Percentiles rank a stretch among this genome's conserved stretches.
These are phyloP conservation scores for Candida parachauliodes DNA, from an alignment of 805 yeast species.

Conservation along the genomic window DNA sequence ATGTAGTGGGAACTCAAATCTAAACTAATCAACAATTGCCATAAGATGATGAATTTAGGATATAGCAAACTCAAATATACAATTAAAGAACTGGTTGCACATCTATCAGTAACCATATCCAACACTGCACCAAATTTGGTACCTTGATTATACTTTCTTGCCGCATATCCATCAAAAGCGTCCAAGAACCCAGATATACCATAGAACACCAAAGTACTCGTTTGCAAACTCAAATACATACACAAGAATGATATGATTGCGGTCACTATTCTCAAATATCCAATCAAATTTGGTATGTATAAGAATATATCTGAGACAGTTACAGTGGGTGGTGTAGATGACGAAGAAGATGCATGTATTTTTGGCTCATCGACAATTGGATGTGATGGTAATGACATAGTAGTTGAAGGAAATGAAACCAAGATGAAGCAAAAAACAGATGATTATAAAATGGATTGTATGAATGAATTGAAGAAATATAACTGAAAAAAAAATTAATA, in stretches of 20 bases:
- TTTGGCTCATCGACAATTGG: too few species aligned
- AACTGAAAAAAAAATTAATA: too few species aligned
- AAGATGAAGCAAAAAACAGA: too few species aligned
- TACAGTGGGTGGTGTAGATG: not conserved
- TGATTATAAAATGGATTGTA: too few species aligned
- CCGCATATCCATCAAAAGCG: conserved; percentile 96
- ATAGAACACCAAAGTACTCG: conserved; percentile 71
- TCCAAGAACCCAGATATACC: conserved; percentile 88
- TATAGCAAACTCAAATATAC: conserved; percentile 80
- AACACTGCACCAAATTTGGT: conserved; percentile 93
- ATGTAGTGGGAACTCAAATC: conserved; percentile 93
- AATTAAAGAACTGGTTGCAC: conserved; percentile 91
- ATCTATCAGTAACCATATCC: conserved; percentile 98
- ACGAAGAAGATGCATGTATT: not conserved
- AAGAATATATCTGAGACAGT: conserved; percentile 51
- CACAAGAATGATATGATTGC: conserved; percentile 75
- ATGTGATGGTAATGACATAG: too few species aligned
- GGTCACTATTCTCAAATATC: conserved; percentile 78
- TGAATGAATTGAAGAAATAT: too few species aligned
- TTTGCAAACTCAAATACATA: conserved; percentile 79
- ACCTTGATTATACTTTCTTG: conserved; percentile 83
- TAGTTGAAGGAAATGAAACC: too few species aligned
- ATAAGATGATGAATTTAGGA: conserved; percentile 63
- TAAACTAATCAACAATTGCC: conserved; percentile 81
- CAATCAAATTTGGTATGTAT: conserved; percentile 89